A percentile compares a stretch with the other conserved stretches of the same genome.
Conservation (phyloP, 2,329 filamentous ascomycete species). For the Epichloe scottii region DNA sequence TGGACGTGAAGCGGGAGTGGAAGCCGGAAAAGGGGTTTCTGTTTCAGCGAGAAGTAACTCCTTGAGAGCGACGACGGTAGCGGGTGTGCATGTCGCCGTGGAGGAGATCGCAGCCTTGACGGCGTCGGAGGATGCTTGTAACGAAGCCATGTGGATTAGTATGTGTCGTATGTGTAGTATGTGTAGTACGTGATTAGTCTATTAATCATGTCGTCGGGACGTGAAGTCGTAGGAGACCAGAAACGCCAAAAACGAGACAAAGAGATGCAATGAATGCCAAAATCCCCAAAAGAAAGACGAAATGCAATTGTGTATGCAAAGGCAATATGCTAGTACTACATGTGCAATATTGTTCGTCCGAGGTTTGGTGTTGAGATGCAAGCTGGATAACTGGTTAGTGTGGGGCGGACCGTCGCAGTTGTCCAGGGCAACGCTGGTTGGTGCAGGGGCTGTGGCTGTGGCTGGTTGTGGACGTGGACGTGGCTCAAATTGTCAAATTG, state of each 20-base stretch:
- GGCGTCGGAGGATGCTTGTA: slow-evolving; percentile 31
- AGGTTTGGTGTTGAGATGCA: slow-evolving; percentile 7
- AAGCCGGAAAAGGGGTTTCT: slow-evolving; percentile 14
- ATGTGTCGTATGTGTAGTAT: too few species aligned
- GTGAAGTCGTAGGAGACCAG: neutral
- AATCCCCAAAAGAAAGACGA: slow-evolving; percentile 10
- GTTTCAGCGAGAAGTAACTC: slow-evolving; percentile 29
- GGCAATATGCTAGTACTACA: slow-evolving; percentile 4
- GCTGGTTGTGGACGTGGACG: neutral
- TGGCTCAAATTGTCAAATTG: neutral
- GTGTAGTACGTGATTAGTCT: slow-evolving; percentile 14
- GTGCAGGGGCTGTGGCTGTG: neutral
- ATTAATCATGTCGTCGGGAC: slow-evolving; percentile 22
- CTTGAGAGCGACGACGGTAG: slow-evolving; percentile 34
- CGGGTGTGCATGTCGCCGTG: slow-evolving; percentile 39
- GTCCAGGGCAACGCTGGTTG: slow-evolving; percentile 22
- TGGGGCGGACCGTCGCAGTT: slow-evolving; percentile 23
- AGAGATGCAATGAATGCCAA: slow-evolving; percentile 1
- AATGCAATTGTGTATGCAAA: slow-evolving; percentile 13
- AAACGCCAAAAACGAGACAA: slow-evolving; percentile 8
- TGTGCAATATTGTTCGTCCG: slow-evolving; percentile 9
- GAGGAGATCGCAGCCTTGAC: slow-evolving; percentile 43
- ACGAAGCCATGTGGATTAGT: slow-evolving; percentile 28
- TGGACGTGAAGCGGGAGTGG: slow-evolving; percentile 15
- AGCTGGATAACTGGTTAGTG: neutral